These are phyloP conservation scores for Ocimum tenuiflorum DNA, from an alignment of 257 asterid species.

Conservation along the genomic window DNA sequence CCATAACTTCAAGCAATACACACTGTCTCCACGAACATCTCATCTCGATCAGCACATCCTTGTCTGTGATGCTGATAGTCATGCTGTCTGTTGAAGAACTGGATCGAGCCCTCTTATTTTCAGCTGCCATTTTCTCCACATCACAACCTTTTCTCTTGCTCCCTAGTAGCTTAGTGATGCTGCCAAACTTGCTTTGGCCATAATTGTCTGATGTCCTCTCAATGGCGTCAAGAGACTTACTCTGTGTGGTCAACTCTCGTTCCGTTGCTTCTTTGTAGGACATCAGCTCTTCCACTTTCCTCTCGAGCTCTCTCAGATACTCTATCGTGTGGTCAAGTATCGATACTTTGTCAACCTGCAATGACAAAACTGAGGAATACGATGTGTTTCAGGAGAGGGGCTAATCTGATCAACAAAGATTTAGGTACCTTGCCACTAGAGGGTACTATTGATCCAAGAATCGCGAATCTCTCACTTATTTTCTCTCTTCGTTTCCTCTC, in stretches of 20 bases:
- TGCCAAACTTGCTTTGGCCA: conserved; percentile 33
- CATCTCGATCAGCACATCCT: conserved; percentile 50
- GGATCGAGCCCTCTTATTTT: conserved; percentile 20
- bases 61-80: conserved; percentile 39
- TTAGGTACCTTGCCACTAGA: conserved; percentile 69
- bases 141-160: conserved; percentile 64
- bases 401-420: neutral
- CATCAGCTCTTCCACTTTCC: conserved; percentile 52
- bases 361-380: neutral
- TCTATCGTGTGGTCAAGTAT: conserved; percentile 77
- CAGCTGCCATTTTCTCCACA: conserved; percentile 27
- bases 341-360: conserved; percentile 82
- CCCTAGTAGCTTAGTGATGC: conserved; percentile 25
- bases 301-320: conserved; percentile 63
- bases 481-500: conserved; percentile 77
- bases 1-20: conserved; percentile 48
- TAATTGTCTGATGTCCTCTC: conserved; percentile 68
- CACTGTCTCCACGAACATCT: conserved; percentile 57
- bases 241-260: conserved; percentile 31
- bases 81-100: conserved; percentile 35
- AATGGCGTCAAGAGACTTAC: conserved; percentile 35
- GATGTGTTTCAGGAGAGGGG: neutral
- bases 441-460: conserved; percentile 73
- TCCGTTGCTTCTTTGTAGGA: conserved; percentile 38
- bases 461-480: conserved; percentile 55